These are phyloP conservation scores for Nicotiana attenuata DNA, from an alignment of 257 asterid genomes.

Conservation along the genomic window DNA sequence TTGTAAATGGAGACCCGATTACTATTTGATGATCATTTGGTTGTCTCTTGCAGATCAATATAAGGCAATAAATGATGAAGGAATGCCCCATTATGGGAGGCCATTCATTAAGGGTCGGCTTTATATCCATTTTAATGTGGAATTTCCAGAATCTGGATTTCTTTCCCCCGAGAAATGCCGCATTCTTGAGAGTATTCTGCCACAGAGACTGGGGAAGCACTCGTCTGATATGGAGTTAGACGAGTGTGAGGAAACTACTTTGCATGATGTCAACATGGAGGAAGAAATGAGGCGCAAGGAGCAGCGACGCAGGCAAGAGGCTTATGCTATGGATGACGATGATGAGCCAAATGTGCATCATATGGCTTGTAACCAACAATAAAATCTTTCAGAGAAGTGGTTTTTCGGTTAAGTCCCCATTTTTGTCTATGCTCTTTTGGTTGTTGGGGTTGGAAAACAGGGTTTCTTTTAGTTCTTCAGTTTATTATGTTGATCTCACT, in stretches of 20 bases:
- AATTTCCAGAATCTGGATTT: constrained; percentile 27
- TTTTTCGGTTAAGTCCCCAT: background rate
- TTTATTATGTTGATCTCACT: background rate
- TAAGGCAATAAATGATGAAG: constrained; percentile 40
- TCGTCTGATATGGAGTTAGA: constrained; percentile 12
- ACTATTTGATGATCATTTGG: background rate
- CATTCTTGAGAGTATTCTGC: constrained; percentile 16
- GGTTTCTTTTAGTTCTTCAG: background rate
- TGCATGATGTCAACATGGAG: constrained; percentile 25
- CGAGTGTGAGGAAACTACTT: constrained; percentile 22
- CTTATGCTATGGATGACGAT: constrained; percentile 24
- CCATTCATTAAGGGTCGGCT: constrained; percentile 32
- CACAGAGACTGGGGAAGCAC: background rate
- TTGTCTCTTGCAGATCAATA: constrained; percentile 25
- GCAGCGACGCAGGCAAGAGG: constrained; percentile 20
- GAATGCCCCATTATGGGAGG: constrained; percentile 37
- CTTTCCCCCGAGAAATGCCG: constrained; percentile 16
- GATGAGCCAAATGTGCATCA: constrained; percentile 17
- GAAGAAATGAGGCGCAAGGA: constrained; percentile 30
- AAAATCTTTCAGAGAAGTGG: background rate
- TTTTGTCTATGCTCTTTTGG: background rate
- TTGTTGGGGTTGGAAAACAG: background rate
- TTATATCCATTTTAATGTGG: constrained; percentile 31
- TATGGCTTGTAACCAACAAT: constrained; percentile 31
- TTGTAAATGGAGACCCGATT: background rate